Evolutionary conservation across 2,329 filamentous ascomycete species (phyloP).

Genomic region (Trichophyton rubrum): DNA sequence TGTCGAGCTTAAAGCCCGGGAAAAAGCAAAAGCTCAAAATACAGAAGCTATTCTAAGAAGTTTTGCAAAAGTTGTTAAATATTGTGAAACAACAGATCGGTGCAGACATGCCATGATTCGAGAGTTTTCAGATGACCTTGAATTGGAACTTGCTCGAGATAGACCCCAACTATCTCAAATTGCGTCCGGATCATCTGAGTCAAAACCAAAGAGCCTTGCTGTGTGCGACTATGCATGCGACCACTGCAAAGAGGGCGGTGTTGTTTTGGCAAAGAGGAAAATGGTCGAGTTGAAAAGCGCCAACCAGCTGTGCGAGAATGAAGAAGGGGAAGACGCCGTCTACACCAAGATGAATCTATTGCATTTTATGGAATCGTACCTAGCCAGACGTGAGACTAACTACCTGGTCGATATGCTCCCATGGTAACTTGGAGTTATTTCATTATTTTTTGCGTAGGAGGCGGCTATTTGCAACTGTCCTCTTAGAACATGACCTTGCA

Average conservation of each 20-base stretch:
- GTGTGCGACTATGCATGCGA: slow-evolving; percentile 65
- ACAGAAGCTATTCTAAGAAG: slow-evolving; percentile 44
- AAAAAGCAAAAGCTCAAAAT: slow-evolving; percentile 24
- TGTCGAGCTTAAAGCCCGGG: slow-evolving; percentile 22
- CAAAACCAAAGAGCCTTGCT: slow-evolving; percentile 21
- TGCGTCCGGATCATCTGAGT: neutral
- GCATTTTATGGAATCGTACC: neutral
- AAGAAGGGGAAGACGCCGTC: neutral
- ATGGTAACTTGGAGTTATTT: neutral
- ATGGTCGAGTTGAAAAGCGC: neutral
- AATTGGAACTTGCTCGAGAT: slow-evolving; percentile 21
- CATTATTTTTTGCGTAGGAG: neutral
- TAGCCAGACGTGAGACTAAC: neutral
- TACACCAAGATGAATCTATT: neutral
- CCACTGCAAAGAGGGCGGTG: slow-evolving; percentile 56
- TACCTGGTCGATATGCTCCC: neutral
- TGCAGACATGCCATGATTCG: slow-evolving; percentile 69
- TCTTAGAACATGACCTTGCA: too few species aligned
- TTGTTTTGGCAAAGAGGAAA: neutral
- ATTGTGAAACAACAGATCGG: slow-evolving; percentile 61
- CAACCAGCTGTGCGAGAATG: neutral
- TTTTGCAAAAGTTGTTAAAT: slow-evolving; percentile 56
- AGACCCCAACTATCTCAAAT: slow-evolving; percentile 14
- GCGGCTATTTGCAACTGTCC: too few species aligned
- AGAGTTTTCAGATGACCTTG: slow-evolving; percentile 61